Conservation (phyloP, 2,329 filamentous ascomycete species). For the Penicillium psychrosexuale region DNA sequence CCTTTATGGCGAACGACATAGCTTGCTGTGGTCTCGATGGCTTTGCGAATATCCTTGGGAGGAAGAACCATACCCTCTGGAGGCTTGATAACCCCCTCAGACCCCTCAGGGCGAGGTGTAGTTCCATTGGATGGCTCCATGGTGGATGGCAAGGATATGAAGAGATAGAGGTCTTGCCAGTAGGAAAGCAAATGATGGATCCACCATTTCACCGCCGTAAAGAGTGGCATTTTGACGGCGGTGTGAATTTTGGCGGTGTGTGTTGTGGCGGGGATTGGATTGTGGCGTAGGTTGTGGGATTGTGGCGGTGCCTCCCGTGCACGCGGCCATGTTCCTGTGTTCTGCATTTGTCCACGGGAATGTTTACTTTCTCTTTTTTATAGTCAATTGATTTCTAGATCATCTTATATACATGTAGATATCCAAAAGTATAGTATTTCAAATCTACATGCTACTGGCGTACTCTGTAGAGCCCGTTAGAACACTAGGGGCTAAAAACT, state of each 20-base stretch:
- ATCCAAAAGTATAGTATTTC: neutral
- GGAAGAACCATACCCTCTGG: slow-evolving; percentile 83
- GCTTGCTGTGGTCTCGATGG: slow-evolving; percentile 91
- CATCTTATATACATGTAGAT: too few species aligned
- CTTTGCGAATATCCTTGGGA: slow-evolving; percentile 73
- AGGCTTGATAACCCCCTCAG: slow-evolving; percentile 68
- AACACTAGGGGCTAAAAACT: slow-evolving; percentile 13
- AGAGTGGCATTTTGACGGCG: neutral
- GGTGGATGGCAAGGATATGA: slow-evolving; percentile 12
- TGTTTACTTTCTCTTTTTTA: slow-evolving; percentile 2
- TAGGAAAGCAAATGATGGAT: neutral
- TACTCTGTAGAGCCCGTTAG: neutral
- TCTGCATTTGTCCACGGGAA: neutral
- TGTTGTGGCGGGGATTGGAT: too few species aligned
- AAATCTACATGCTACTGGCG: neutral
- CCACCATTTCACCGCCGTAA: neutral
- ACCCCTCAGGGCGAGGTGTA: slow-evolving; percentile 51
- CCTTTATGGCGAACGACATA: slow-evolving; percentile 71
- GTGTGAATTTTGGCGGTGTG: neutral
- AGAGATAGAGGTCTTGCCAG: slow-evolving; percentile 6
- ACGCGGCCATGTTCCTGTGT: neutral
- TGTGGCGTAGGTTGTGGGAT: too few species aligned
- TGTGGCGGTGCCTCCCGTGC: slow-evolving; percentile 4
- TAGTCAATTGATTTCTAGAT: neutral
- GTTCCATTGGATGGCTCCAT: slow-evolving; percentile 44